Base-by-base conservation (phyloP, 2,329 filamentous ascomycete genomes). In the Hypoxylon sp. region DNA sequence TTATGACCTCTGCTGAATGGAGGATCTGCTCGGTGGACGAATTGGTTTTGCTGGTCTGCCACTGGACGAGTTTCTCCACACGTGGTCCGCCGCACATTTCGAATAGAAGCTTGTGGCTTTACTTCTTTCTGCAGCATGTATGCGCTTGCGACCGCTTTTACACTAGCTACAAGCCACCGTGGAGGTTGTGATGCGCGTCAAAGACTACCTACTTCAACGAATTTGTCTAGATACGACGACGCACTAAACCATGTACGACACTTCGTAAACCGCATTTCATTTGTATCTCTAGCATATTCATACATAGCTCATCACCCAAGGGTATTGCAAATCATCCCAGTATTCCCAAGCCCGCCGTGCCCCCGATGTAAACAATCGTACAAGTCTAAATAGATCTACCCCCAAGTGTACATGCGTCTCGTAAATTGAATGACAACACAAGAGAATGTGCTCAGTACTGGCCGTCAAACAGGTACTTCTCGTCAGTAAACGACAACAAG, bases 401-500 rank as follows among this genome's bases (percentile, higher is more conserved):
- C n/a, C n/a, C n/a, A 41, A 17, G 51, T 19, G 32, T 47, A 40
- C 13, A 40, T 19, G 17, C 6, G 25, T 19, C 7, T 30, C 9
- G 1, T 16, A 21, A 6, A 13, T 19, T 16, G 21, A 20, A 15
- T 17, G 11, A 20, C 4, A 7, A 29, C 21, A 19, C 2, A 26
- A 2, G 15, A 9, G 3, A 32, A 4, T 4, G 3, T 11, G 7
- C 21, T 45, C 49, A 69, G 36, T 64, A 69, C 31, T 67, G 63
- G 4, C 66, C 65, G 29, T 69, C 77, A 52, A 80, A 79, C 12
- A 81, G 73, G 50, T 72, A 71, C 59, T 71, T 73, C 61, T 80
- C 78, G 51, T 80, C 71, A 2, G 69, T 71, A 59, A 84, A 84
- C 0, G 79, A 83, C 15, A 83, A 68, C 46, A 84, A 60, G 62